These are phyloP conservation scores for Phytophthora pseudosyringae DNA, from an alignment of 352 stramenopile genomes.

Conservation along the genomic window DNA sequence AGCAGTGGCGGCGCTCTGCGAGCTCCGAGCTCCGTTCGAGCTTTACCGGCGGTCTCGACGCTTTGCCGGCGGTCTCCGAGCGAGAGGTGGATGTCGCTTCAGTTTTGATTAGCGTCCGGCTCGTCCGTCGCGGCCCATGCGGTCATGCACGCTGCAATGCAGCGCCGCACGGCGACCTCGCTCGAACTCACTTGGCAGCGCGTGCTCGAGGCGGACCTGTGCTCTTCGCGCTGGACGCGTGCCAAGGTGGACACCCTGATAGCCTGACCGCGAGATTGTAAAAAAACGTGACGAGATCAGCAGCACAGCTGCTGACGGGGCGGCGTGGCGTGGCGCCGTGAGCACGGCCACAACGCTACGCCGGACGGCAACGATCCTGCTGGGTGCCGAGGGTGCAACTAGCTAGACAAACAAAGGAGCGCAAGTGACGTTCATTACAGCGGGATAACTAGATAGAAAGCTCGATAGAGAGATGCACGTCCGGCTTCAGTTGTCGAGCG, in stretches of 20 bases:
- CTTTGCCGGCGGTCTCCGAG: conserved; percentile 15
- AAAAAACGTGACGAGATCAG: conserved; percentile 24
- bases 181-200: neutral
- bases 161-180: neutral
- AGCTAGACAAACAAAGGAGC: conserved; percentile 9
- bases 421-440: conserved; percentile 19
- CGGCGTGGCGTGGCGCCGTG: conserved; percentile 29
- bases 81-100: conserved; percentile 26
- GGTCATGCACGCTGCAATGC: neutral
- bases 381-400: too few species aligned
- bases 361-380: neutral
- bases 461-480: conserved; percentile 3
- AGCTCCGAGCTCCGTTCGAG: conserved; percentile 7
- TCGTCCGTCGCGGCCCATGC: neutral
- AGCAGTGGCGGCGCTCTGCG: neutral
- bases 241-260: conserved; percentile 27
- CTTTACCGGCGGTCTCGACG: conserved; percentile 24
- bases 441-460: neutral
- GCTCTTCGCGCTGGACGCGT: conserved; percentile 19
- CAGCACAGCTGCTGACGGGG: conserved; percentile 23
- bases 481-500: conserved; percentile 22
- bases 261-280: conserved; percentile 15
- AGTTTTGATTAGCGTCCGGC: conserved; percentile 30
- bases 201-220: conserved; percentile 3
- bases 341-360: conserved; percentile 26